These are phyloP conservation scores for Podaxis pistillaris DNA, from an alignment of 768 basidiomycete genomes.

Conservation along the genomic window DNA sequence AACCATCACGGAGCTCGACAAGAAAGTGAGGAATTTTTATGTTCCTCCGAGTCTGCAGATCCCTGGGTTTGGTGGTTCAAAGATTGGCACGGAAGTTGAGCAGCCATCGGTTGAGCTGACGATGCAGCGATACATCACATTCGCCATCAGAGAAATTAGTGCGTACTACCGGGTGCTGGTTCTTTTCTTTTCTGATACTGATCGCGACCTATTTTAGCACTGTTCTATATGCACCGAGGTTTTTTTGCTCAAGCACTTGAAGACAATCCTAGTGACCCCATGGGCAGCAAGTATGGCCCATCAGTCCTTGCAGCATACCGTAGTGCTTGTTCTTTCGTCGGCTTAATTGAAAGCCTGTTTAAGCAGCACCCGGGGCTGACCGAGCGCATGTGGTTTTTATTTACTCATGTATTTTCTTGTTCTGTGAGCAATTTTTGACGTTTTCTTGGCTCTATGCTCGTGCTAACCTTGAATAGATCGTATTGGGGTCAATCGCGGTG, in stretches of 20 bases:
- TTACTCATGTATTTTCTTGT: conserved; percentile 73
- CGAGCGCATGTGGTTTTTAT: conserved; percentile 71
- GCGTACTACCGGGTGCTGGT: conserved; percentile 19
- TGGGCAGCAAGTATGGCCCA: conserved; percentile 66
- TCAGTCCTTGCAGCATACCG: conserved; percentile 69
- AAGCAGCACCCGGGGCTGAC: conserved; percentile 66
- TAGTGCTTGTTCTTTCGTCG: conserved; percentile 69
- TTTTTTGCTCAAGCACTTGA: conserved; percentile 72
- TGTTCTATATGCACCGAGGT: conserved; percentile 74
- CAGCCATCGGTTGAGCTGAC: conserved; percentile 54
- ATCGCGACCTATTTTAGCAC: conserved; percentile 32
- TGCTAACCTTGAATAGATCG: conserved; percentile 42
- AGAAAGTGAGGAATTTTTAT: conserved; percentile 61
- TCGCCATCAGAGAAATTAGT: conserved; percentile 72
- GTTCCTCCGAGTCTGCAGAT: conserved; percentile 65
- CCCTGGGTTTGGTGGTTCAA: conserved; percentile 58
- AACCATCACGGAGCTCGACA: conserved; percentile 61
- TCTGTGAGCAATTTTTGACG: conserved; percentile 40
- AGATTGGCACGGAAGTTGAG: conserved; percentile 37
- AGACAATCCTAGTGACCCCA: conserved; percentile 59
- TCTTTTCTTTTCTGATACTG: background rate
- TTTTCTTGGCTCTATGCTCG: conserved; percentile 6
- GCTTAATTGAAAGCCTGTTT: conserved; percentile 60
- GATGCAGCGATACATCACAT: conserved; percentile 65
- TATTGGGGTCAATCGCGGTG: conserved; percentile 65